Conservation (phyloP, 2,329 filamentous ascomycete genomes). For the Xylaria digitata region DNA sequence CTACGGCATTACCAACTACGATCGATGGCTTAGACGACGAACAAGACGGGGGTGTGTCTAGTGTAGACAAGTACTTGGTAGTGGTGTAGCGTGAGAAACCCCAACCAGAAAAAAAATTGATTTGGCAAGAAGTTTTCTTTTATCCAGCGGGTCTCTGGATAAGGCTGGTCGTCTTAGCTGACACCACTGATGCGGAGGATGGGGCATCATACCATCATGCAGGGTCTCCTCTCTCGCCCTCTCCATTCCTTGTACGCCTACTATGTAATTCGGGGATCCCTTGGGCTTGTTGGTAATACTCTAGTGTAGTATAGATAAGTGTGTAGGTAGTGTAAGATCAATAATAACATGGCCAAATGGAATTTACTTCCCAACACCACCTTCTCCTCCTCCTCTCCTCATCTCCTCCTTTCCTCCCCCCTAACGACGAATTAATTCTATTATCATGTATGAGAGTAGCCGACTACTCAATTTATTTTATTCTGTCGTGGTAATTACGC, state of each 20-base stretch:
- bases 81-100: slow-evolving; percentile 6
- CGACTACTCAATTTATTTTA: too few species aligned
- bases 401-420: too few species aligned
- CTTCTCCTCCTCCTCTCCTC: too few species aligned
- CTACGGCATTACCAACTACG: background rate
- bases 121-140: slow-evolving; percentile 29
- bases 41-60: slow-evolving; percentile 17
- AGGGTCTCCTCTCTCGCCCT: slow-evolving; percentile 48
- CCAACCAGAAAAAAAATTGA: slow-evolving; percentile 26
- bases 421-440: too few species aligned
- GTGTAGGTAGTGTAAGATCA: too few species aligned
- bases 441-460: too few species aligned
- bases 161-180: slow-evolving; percentile 44
- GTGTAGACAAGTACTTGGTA: background rate
- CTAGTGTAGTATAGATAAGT: too few species aligned
- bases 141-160: slow-evolving; percentile 32
- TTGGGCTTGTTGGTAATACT: too few species aligned
- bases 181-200: slow-evolving; percentile 53
- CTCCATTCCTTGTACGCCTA: slow-evolving; percentile 17
- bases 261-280: too few species aligned
- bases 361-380: too few species aligned
- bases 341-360: too few species aligned
- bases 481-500: background rate
- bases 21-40: background rate
- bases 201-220: slow-evolving; percentile 49